Evolutionary conservation across 2,329 filamentous ascomycete genomes (phyloP).

Genomic region (Pseudogymnoascus sp.): DNA sequence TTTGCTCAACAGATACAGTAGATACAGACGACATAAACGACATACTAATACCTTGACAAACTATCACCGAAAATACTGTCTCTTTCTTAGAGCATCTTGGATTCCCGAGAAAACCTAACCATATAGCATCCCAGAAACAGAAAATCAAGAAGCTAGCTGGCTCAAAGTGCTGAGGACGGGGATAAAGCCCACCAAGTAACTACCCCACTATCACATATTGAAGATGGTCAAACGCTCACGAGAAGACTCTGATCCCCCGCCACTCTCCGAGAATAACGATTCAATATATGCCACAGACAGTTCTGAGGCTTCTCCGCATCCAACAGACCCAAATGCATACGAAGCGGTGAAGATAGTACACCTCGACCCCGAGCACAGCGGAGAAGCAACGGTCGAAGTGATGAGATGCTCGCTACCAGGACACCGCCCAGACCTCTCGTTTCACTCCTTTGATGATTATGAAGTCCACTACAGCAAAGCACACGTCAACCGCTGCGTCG

Average conservation of each 20-base stretch:
- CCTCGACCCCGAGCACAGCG: conserved; percentile 49
- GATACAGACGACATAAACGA: background rate
- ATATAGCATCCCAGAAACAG: conserved; percentile 16
- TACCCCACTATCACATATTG: conserved; percentile 28
- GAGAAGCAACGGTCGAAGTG: conserved; percentile 26
- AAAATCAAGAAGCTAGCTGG: conserved; percentile 9
- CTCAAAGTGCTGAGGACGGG: conserved; percentile 8
- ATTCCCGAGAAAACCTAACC: background rate
- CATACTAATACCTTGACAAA: background rate
- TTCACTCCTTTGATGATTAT: conserved; percentile 71
- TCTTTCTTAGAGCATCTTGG: background rate
- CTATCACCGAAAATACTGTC: background rate
- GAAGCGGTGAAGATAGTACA: conserved; percentile 50
- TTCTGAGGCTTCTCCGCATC: conserved; percentile 24
- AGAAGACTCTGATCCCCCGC: conserved; percentile 40
- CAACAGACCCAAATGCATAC: conserved; percentile 16
- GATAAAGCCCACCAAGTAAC: conserved; percentile 24
- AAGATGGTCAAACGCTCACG: conserved; percentile 56
- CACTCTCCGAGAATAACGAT: conserved; percentile 14
- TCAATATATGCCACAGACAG: conserved; percentile 13
- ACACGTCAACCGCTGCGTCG: conserved; percentile 77
- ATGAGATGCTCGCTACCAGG: conserved; percentile 81
- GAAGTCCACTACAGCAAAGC: conserved; percentile 76
- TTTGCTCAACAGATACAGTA: background rate
- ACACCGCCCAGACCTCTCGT: conserved; percentile 63